These are phyloP conservation scores for Paramecium sonneborni DNA, from an alignment of 73 alveolate genomes.

Conservation along the genomic window DNA sequence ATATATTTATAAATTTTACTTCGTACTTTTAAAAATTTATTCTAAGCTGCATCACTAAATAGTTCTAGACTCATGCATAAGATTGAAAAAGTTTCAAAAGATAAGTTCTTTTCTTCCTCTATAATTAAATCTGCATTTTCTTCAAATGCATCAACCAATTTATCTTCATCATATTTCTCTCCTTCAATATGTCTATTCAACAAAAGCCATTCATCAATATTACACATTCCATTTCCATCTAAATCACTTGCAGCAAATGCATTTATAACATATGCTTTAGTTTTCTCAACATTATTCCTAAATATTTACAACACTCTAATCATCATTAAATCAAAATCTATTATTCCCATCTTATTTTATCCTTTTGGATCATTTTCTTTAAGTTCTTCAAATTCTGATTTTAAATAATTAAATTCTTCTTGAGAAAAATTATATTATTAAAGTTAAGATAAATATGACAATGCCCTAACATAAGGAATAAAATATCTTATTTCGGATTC, in stretches of 20 bases:
- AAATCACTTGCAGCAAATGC: slow-evolving; percentile 64
- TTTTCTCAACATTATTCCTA: slow-evolving; percentile 38
- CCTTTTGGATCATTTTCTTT: slow-evolving; percentile 56
- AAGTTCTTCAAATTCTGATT: slow-evolving; percentile 45
- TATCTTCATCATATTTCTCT: slow-evolving; percentile 61
- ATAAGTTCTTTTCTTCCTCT: slow-evolving; percentile 55
- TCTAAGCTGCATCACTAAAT: slow-evolving; percentile 59
- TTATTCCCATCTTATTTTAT: neutral
- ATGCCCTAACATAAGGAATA: slow-evolving; percentile 46
- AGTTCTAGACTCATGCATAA: slow-evolving; percentile 46
- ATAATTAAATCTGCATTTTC: slow-evolving; percentile 59
- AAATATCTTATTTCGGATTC: slow-evolving; percentile 54
- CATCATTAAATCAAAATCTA: slow-evolving; percentile 60
- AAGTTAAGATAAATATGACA: slow-evolving; percentile 33
- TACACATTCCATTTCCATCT: slow-evolving; percentile 63
- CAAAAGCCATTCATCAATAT: slow-evolving; percentile 57
- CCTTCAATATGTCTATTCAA: slow-evolving; percentile 60
- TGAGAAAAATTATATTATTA: neutral
- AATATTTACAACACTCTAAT: slow-evolving; percentile 1
- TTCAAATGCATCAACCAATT: slow-evolving; percentile 43
- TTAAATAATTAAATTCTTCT: slow-evolving; percentile 40
- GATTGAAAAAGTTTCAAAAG: slow-evolving; percentile 58
- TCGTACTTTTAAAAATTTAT: slow-evolving; percentile 24
- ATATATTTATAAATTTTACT: neutral
- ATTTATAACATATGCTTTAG: slow-evolving; percentile 56